Base-by-base conservation (phyloP, 192 early-diverging fungal genomes). In the Umbelopsis isabellina region DNA sequence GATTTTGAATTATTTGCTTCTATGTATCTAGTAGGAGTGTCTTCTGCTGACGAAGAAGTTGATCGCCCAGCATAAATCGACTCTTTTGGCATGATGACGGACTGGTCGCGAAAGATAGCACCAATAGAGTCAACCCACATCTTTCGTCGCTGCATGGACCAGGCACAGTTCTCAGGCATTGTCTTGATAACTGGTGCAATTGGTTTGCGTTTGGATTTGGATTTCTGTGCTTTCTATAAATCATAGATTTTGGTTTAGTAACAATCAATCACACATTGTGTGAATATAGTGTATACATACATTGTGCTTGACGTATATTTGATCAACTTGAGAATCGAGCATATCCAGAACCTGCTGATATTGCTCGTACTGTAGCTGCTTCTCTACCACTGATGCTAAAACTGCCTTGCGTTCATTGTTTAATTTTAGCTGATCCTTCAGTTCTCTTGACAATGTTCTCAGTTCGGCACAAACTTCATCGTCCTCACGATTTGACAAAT, bases 321-420 rank as follows among this genome's bases (percentile, higher is more conserved):
- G 87, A 74, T 96, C 95, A 20, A 98, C 90, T 76, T 93, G 91
- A 75, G 90, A 92, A 73, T 97, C 94, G 35, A 95, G 82, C 58
- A 92, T 91, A 66, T 96, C 95, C 67, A 96, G 78, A 18, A 97
- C 90, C 30, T 88, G 84, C 27, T 86, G 89, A 81, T 94, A 98
- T 79, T 98, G 92, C 70, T 97, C 94, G 75, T 85, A 94, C 4
- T 86, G 93, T 46, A 94, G 86, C 69, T 90, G 89, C 37, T 89
- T 84, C 49, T 85, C 82, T 4, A 93, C 91, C 5, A 90, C 80
- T 2, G 90, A 83, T 15, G 89, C 75, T 30, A 98, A 76, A 20
- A 83, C 76, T 33, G 77, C 78, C 68, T 92, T 94, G 53, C 94
- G 84, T 51, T 65, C 66, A 18, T 74, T 79, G 77, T 98, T 98